Base-by-base conservation (phyloP, 805 yeast species). In the Suhomyces prunicola region DNA sequence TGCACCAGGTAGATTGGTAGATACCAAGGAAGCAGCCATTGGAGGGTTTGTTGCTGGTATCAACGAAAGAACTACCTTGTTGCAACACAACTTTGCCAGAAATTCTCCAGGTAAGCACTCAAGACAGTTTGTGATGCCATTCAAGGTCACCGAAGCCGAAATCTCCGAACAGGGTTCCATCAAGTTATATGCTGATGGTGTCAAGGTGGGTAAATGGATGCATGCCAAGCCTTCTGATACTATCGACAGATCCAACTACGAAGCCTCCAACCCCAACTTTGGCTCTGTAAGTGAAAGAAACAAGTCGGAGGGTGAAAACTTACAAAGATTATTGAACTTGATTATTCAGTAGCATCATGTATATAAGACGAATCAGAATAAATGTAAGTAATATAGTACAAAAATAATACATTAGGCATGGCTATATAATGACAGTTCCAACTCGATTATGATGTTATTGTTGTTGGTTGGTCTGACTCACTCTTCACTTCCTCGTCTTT, bases 1-100 rank as follows among this genome's bases (percentile, higher is more conserved):
- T 42, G 83, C 82, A 17, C 88, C 91, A 13, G 96, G 93, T 54
- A 83, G 96, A 74, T 70, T 82, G 46, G 72, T 81, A 45, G 74
- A 74, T 51, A 69, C 77, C 42, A 69, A 73, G 56, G 75, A 71
- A 54, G 79, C 80, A 27, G 91, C 88, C 7, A 75, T 84, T 57
- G 90, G 87, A 59, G 88, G 84, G 5, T 77, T 80, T 53, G 70
- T 74, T 17, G 72, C 76, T 9, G 66, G 65, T 44, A 70, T 71
- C 10, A 69, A 56, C 56, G 70, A 61, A 45, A 63, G 74, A 50
- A 64, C 72, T 24, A 60, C 64, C n/a, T 56, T 66, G 44, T 71
- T 74, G 58, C 72, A 73, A 64, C 59, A 66, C 59, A 55, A 69
- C 63, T 64, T 69, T 59, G 59, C 71, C 50, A 60, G 65, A 53